Evolutionary conservation across 202 grass and related monocot genomes (phyloP).

Genomic region (Zoysia matrella): DNA sequence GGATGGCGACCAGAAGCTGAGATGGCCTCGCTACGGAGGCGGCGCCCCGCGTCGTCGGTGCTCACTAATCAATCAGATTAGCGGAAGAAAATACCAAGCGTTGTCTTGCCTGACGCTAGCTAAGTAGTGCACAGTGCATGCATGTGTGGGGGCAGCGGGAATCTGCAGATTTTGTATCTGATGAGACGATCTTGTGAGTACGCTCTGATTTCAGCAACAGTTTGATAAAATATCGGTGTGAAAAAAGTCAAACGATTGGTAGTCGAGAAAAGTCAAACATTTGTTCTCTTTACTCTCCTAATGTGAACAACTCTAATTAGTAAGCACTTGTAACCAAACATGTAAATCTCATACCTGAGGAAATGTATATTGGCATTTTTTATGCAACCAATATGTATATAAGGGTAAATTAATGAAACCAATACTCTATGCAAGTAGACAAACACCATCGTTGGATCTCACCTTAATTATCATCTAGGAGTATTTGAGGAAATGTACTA

Average conservation of each 20-base stretch:
- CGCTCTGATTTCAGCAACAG: background rate
- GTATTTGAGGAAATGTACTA: too few species aligned
- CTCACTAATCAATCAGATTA: background rate
- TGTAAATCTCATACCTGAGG: too few species aligned
- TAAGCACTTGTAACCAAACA: too few species aligned
- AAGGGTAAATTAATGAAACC: too few species aligned
- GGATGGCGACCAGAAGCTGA: background rate
- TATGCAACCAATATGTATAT: too few species aligned
- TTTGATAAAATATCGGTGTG: background rate
- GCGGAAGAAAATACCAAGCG: too few species aligned
- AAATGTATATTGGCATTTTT: too few species aligned
- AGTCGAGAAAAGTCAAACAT: background rate
- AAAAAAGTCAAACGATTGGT: background rate
- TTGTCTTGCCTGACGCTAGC: background rate
- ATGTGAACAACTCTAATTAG: too few species aligned
- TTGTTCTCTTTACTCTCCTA: too few species aligned
- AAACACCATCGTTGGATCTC: too few species aligned
- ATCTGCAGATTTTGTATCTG: background rate
- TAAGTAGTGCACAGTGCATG: background rate
- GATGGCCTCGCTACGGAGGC: background rate
- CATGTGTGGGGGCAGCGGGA: background rate
- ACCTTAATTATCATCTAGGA: too few species aligned
- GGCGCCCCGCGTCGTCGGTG: background rate
- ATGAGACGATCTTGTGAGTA: background rate
- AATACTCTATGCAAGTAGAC: too few species aligned